Evolutionary conservation across 2,329 filamentous ascomycete species (phyloP), one percentile per base, ranked within the genome.

Genomic region (Xylaria sp.): DNA sequence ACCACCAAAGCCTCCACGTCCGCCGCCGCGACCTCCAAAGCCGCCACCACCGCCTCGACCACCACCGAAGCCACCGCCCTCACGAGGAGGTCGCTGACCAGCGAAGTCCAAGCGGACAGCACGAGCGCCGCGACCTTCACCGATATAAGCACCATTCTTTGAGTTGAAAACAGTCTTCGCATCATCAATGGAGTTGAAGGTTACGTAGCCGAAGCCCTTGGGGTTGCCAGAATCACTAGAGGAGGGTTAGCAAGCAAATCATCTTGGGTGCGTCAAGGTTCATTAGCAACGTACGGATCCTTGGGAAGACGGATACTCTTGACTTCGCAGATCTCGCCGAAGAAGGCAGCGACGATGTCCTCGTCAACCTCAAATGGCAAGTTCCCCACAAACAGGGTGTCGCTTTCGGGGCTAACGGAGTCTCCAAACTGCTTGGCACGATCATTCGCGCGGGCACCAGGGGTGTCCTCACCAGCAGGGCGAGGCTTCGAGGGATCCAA

Each of bases 201-300:
- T 91, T 72, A 97, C 91, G 80, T 98, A 98, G 64, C 93, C 94
- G 81, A 97, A 97, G 66, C 94, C 94, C 90, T 97, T 97, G 79
- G 91, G 90, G 75, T 90, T 88, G 73, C 93, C 94, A 71, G 90
- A 90, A 70, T 97, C 93, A 80, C 90, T 90, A 68, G 35, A 16
- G 57, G 29, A 40, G 37, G 10, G 70, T 83, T 79, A 82, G 78
- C 66, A 40, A 47, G n/a, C 25, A n/a, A 16, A 27, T 1, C 40
- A 6, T 1, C 32, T 48, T 10, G 25, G 16, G 25, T 23, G 32
- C 37, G 8, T 10, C 1, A 6, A 47, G 32, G 32, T 8, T 3
- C 29, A 25, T n/a, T 29, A 6, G 40, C 2, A 57, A 85, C 87
- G 82, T 82, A 90, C 85, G 85, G 89, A 80, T 98, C 93, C 68